Evolutionary conservation across 768 basidiomycete genomes (phyloP).

Genomic region (Cyathus striatus): DNA sequence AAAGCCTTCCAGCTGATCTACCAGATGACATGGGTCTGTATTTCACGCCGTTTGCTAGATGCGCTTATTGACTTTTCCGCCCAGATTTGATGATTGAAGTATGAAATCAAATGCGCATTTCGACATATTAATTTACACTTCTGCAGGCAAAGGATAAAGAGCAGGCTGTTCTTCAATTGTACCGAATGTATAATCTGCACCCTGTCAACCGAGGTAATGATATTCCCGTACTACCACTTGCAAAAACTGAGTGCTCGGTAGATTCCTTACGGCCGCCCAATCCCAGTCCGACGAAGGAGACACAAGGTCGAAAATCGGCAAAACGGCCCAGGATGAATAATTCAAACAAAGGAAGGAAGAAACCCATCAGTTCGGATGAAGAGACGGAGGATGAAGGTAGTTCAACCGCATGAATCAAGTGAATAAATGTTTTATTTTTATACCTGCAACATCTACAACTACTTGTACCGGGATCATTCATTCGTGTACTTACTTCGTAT

Average conservation of each 20-base stretch:
- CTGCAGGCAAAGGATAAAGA: conserved; percentile 83
- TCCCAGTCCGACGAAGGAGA: conserved; percentile 35
- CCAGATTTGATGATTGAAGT: conserved; percentile 89
- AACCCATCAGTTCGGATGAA: neutral
- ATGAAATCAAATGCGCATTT: too few species aligned
- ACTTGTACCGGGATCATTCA: too few species aligned
- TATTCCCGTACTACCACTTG: too few species aligned
- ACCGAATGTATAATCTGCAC: conserved; percentile 69
- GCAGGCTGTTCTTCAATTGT: conserved; percentile 85
- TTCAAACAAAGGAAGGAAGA: conserved; percentile 9
- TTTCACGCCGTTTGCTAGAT: conserved; percentile 5
- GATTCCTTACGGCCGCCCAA: conserved; percentile 40
- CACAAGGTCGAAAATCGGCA: conserved; percentile 37
- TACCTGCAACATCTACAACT: too few species aligned
- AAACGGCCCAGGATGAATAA: conserved; percentile 22
- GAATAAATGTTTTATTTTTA: too few species aligned
- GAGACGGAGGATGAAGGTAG: too few species aligned
- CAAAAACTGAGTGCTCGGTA: too few species aligned
- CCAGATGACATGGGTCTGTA: conserved; percentile 62
- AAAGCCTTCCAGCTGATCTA: conserved; percentile 55
- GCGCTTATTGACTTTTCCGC: conserved; percentile 9
- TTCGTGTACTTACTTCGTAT: too few species aligned
- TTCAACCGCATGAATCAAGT: too few species aligned
- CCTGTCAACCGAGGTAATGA: conserved; percentile 57
- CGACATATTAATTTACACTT: too few species aligned